These are phyloP conservation scores for Leonotis leonurus DNA, from an alignment of 257 asterid species.

Conservation along the genomic window DNA sequence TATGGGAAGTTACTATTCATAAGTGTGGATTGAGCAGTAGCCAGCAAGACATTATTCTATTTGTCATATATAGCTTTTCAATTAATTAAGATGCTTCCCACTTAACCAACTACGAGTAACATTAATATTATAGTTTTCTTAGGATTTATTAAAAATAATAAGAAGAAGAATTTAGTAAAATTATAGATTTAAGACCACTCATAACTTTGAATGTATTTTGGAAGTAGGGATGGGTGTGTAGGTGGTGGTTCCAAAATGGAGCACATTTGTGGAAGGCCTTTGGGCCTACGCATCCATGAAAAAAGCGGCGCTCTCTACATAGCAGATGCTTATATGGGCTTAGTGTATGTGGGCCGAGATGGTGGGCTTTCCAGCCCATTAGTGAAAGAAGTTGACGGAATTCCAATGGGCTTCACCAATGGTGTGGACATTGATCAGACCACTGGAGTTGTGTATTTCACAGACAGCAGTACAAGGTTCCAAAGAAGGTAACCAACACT, in stretches of 20 bases:
- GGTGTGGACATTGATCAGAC: slow-evolving; percentile 47
- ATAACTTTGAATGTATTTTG: no score
- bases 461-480: slow-evolving; percentile 60
- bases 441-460: slow-evolving; percentile 47
- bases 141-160: no score
- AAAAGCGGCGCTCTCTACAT: slow-evolving; percentile 49
- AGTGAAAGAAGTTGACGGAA: slow-evolving; percentile 27
- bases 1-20: no score
- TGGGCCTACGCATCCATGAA: slow-evolving; percentile 50
- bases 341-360: slow-evolving; percentile 44
- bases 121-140: no score
- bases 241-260: slow-evolving; percentile 37
- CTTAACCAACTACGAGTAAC: no score
- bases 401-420: slow-evolving; percentile 48
- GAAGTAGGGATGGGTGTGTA: slow-evolving; percentile 40
- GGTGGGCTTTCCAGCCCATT: slow-evolving; percentile 54
- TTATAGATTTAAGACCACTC: no score
- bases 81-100: no score
- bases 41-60: no score
- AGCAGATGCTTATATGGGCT: slow-evolving; percentile 79
- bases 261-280: slow-evolving; percentile 72
- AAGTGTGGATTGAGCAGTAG: no score
- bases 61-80: no score
- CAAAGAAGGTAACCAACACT: slow-evolving; percentile 50
- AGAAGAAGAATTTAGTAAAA: no score